These are phyloP conservation scores for Chrysophaeum taylorii DNA, from an alignment of 352 stramenopile species.

Conservation along the genomic window DNA sequence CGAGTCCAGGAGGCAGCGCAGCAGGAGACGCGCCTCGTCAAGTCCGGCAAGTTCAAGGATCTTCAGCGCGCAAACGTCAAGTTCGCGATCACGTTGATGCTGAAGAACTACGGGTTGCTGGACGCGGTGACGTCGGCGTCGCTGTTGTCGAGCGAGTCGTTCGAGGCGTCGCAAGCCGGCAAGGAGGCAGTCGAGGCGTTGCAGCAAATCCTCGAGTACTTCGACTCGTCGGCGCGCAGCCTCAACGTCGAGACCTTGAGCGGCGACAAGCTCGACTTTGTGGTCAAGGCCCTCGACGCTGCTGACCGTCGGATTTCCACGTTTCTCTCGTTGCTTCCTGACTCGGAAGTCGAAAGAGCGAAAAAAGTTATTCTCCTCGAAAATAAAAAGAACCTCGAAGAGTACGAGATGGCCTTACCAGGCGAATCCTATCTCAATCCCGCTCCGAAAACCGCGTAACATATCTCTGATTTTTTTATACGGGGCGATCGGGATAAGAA, in stretches of 20 bases:
- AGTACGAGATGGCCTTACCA: constrained; percentile 15
- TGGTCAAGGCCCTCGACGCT: constrained; percentile 7
- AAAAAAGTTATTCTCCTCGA: constrained; percentile 4
- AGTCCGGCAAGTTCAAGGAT: constrained; percentile 56
- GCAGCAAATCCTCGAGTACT: constrained; percentile 58
- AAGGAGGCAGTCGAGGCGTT: constrained; percentile 46
- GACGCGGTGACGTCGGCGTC: constrained; percentile 38
- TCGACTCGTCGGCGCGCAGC: constrained; percentile 50
- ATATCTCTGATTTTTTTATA: too few species aligned
- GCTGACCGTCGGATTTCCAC: neutral
- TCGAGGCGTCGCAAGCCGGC: neutral
- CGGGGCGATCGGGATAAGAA: too few species aligned
- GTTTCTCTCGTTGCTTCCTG: constrained; percentile 13
- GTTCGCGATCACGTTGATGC: constrained; percentile 53
- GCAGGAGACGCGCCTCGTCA: constrained; percentile 53
- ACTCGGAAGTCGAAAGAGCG: neutral
- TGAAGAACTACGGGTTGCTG: constrained; percentile 53
- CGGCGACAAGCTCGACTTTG: constrained; percentile 12
- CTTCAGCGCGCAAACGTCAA: constrained; percentile 55
- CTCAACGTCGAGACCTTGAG: constrained; percentile 41
- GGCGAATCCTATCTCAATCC: constrained; percentile 16
- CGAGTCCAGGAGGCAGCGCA: constrained; percentile 47
- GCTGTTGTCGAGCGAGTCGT: neutral
- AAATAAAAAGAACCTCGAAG: constrained; percentile 14
- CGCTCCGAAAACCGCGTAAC: too few species aligned